Evolutionary conservation across 1,284 basidiomycete genomes (phyloP), one percentile per base, ranked within the genome.

Genomic region (Marasmius fiardii): DNA sequence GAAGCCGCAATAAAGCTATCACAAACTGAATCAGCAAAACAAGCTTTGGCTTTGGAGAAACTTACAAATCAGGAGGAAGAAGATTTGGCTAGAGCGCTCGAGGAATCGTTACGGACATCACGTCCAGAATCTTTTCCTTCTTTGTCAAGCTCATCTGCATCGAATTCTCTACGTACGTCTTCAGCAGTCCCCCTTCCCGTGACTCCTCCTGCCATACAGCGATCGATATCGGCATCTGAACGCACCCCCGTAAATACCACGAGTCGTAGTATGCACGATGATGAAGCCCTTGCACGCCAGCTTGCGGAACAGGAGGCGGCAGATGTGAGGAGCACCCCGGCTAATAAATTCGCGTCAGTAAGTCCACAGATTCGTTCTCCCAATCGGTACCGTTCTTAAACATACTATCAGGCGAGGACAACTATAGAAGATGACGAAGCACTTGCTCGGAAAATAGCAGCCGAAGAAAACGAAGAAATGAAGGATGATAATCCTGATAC

Each of bases 61-160:
- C 57, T 77, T n/a, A 61, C 60, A 5, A 65, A 58, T 53, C 74
- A 79, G 61, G 87, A 90, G 63, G 84, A 87, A 55, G 81, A 81
- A 34, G 83, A 87, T 45, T 71, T 90, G 20, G 80, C 80, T n/a
- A 75, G 72, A 60, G 88, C 86, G 0, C 62, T 90, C 56, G 75
- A 81, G 60, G 84, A 81, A 59, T 90, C 88, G 2, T 68, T 84
- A 59, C 67, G 28, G 60, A 53, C 55, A 31, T 26, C 49, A 52
- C 55, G 53, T 58, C 48, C 52, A 49, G 54, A 48, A 21, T 43
- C 33, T 43, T 51, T 18, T 49, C 52, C 52, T 51, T 41, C 51
- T 33, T 39, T 45, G 20, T 58, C 60, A 23, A 54, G 18, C 33
- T 45, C 55, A 31, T 34, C 54, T 7, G 1, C 28, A 14, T 43